Evolutionary conservation across 2,329 filamentous ascomycete genomes (phyloP).

Genomic region (Scedosporium apiospermum): DNA sequence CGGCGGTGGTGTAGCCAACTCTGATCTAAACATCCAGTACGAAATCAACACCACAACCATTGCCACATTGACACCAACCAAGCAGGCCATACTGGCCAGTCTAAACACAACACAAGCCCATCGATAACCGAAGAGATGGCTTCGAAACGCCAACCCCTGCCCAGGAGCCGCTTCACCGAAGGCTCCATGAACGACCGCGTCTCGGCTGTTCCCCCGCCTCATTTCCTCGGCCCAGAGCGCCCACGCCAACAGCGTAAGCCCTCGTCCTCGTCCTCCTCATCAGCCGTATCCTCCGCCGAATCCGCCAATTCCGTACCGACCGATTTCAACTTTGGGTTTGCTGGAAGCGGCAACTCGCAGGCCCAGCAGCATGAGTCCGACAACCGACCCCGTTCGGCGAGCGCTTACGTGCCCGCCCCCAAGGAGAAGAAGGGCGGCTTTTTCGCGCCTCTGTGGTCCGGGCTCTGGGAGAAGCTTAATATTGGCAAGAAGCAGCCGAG

Average conservation of each 20-base stretch:
- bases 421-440: slow-evolving; percentile 9
- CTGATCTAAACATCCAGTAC: neutral
- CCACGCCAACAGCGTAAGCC: slow-evolving; percentile 12
- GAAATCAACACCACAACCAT: neutral
- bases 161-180: slow-evolving; percentile 56
- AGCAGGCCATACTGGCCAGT: neutral
- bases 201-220: slow-evolving; percentile 59
- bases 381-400: slow-evolving; percentile 8
- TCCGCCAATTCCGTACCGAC: slow-evolving; percentile 1
- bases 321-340: neutral
- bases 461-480: slow-evolving; percentile 17
- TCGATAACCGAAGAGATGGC: neutral
- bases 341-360: neutral
- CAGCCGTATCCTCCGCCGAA: slow-evolving; percentile 6
- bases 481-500: slow-evolving; percentile 9
- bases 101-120: neutral
- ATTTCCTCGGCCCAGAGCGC: slow-evolving; percentile 46
- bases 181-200: slow-evolving; percentile 79
- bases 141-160: neutral
- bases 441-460: slow-evolving; percentile 17
- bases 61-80: neutral
- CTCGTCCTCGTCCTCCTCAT: slow-evolving; percentile 11
- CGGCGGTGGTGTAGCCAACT: neutral
- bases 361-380: neutral
- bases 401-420: slow-evolving; percentile 5